These are phyloP conservation scores for Mycena leptocephala DNA, from an alignment of 768 basidiomycete species.

Conservation along the genomic window DNA sequence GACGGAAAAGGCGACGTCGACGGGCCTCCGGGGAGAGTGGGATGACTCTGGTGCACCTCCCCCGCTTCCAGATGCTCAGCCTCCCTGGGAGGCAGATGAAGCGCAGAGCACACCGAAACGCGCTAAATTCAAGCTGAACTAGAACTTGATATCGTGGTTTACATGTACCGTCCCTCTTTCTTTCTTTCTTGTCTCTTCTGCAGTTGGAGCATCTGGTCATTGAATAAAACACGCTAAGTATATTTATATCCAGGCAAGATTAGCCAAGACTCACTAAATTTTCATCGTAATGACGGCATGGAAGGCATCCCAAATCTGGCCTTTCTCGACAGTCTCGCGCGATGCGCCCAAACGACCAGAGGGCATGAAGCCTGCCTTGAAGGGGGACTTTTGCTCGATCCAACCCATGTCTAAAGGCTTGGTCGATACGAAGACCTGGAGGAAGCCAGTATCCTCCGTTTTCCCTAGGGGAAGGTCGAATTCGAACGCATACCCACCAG, in stretches of 20 bases:
- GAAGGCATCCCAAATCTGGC: too few relatives aligned
- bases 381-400: too few relatives aligned
- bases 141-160: not conserved
- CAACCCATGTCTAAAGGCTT: too few relatives aligned
- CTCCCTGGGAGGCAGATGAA: not conserved
- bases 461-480: not conserved
- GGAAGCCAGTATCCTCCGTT: conserved; percentile 52
- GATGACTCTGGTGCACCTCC: not conserved
- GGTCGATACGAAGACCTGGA: conserved; percentile 63
- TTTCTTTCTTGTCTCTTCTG: too few relatives aligned
- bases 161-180: too few relatives aligned
- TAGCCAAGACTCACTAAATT: not conserved
- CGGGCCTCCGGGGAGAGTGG: conserved; percentile 26
- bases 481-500: not conserved
- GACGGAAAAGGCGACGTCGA: conserved; percentile 34
- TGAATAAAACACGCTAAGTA: not conserved
- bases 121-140: not conserved
- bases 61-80: conserved; percentile 13
- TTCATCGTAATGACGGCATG: too few relatives aligned
- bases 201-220: too few relatives aligned
- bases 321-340: not conserved
- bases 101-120: not conserved
- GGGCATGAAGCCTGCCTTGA: not conserved
- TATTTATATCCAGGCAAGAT: too few relatives aligned
- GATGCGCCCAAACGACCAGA: too few relatives aligned